Evolutionary conservation across 2,329 filamentous ascomycete species (phyloP).

Genomic region (Fusarium nygamai): DNA sequence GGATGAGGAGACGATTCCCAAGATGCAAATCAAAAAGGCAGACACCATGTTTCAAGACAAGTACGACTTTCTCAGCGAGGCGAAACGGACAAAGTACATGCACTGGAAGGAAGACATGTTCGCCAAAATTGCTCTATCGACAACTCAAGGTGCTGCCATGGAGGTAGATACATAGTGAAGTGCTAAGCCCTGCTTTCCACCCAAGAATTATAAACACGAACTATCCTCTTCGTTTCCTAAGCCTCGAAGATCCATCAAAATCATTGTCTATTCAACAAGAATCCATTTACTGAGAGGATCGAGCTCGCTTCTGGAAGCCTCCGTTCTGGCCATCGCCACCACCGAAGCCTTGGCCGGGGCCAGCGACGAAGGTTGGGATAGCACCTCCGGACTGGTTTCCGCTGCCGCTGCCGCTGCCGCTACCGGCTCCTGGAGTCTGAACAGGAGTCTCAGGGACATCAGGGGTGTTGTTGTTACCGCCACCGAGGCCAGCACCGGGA

Average conservation of each 20-base stretch:
- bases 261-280: constrained; percentile 5
- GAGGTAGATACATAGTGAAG: constrained; percentile 48
- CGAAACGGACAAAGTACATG: constrained; percentile 68
- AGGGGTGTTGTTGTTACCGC: constrained; percentile 2
- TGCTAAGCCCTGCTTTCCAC: constrained; percentile 40
- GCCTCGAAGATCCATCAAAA: constrained; percentile 10
- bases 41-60: constrained; percentile 81
- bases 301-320: constrained; percentile 25
- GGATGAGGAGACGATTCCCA: constrained; percentile 48
- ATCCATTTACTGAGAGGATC: constrained; percentile 13
- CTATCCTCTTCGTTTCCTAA: constrained; percentile 24
- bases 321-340: constrained; percentile 4
- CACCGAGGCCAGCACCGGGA: constrained; percentile 1
- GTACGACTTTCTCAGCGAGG: constrained; percentile 76
- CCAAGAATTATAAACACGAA: constrained; percentile 38
- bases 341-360: constrained; percentile 23
- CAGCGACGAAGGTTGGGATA: constrained; percentile 29
- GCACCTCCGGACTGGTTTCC: background rate
- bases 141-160: constrained; percentile 45
- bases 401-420: background rate
- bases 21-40: constrained; percentile 57
- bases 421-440: constrained; percentile 10
- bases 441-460: background rate
- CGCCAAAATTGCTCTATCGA: constrained; percentile 61
- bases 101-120: constrained; percentile 72